Evolutionary conservation across 257 asterid genomes (phyloP), one percentile per base, ranked within the genome.

Genomic region (Dorcoceras hygrometricum): DNA sequence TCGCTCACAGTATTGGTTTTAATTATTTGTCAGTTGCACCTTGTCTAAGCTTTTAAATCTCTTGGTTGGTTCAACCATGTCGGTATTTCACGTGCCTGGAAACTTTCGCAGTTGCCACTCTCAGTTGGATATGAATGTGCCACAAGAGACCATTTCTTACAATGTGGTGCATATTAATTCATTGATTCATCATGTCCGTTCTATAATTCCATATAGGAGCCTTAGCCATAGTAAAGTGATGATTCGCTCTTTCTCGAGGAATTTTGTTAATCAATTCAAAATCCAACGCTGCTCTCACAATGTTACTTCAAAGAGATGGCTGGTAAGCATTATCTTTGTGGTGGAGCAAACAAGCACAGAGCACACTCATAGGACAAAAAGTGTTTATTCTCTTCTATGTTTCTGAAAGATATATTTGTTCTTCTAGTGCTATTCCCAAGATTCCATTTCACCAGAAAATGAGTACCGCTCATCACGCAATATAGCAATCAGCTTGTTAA

Each of bases 401-500:
- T 26, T 57, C 48, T 16, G 20, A 4, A 31, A 28, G 34, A 73
- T 36, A 18, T 36, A 16, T 25, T 9, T 60, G 50, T 59, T 27
- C 53, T 48, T 68, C 18, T 67, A 92, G 98, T 89, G 97, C 68
- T 93, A 59, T 27, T 89, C 91, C 57, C 88, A 84, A 79, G 90
- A 86, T 70, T 75, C 86, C 25, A 69, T 80, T 46, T 81, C 97
- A 39, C 84, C 96, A 18, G 97, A 92, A 31, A 83, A 89, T 57
- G 98, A 89, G 76, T 92, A 81, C 59, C 88, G 95, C 24, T 92
- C 97, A 28, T 89, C 98, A 4, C 91, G 96, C 56, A 92, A 92
- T 34, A 92, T 89, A 75, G 96, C 98, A 53, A 89, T 86, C 80
- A 92, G 95, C 74, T 78, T 92, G 88, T 86, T 92, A 73, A 84